A percentile compares a stretch with the other conserved stretches of the same genome.
phyloP scores from a whole-genome alignment of 352 stramenopile genomes.

The Phytophthora vignae region DNA sequence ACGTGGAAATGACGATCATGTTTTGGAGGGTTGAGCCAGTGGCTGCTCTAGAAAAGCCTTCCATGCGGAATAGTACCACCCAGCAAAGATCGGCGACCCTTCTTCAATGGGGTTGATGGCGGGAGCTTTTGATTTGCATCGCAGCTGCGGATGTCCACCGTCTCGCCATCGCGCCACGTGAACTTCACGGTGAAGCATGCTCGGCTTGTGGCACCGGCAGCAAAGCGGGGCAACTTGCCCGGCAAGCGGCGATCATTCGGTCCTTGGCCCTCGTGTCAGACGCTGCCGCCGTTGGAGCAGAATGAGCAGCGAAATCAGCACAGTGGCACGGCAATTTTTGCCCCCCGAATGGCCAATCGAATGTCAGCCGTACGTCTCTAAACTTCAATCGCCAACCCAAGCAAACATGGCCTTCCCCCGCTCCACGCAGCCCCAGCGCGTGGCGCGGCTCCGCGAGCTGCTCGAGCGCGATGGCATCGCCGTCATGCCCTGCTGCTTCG shows the following conservation, averaged over 20 bases:
- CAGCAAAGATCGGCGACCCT: slow-evolving; percentile 28
- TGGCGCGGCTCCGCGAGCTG: slow-evolving; percentile 57
- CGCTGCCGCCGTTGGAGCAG: background rate
- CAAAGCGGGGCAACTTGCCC: too few species aligned
- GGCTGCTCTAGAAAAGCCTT: background rate
- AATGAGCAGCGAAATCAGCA: slow-evolving; percentile 2
- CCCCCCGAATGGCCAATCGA: background rate
- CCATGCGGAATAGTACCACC: slow-evolving; percentile 6
- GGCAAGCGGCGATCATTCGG: too few species aligned
- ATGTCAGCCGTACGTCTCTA: background rate
- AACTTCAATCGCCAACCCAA: slow-evolving; percentile 9
- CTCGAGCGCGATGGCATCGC: slow-evolving; percentile 66
- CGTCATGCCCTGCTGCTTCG: slow-evolving; percentile 92
- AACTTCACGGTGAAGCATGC: background rate
- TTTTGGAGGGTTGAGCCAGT: background rate
- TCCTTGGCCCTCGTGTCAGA: too few species aligned
- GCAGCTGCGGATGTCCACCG: background rate
- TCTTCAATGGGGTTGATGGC: slow-evolving; percentile 19
- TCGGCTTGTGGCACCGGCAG: background rate
- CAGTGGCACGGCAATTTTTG: slow-evolving; percentile 6
- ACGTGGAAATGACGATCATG: background rate
- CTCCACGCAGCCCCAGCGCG: slow-evolving; percentile 54
- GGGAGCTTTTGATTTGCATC: slow-evolving; percentile 24
- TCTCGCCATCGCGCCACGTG: background rate
- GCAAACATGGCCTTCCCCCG: background rate